phyloP scores from a whole-genome alignment of 225 moss, liverwort and hornwort species.

The Physcomitrellopsis africana region DNA sequence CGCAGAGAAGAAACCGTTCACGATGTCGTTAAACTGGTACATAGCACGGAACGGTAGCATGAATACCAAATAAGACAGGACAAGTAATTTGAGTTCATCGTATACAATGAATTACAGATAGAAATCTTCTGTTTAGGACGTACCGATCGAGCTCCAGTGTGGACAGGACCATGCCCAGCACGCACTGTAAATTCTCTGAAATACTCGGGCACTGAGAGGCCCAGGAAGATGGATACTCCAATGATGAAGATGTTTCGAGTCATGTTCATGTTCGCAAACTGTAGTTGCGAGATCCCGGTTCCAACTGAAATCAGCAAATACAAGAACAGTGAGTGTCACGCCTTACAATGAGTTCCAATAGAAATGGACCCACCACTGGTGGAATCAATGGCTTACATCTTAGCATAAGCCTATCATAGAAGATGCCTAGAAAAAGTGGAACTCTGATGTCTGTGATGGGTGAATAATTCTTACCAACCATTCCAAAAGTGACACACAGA shows the following conservation, averaged over 20 bases:
- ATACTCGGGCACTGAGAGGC: constrained; percentile 84
- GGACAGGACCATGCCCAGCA: constrained; percentile 75
- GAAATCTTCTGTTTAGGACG: not conserved
- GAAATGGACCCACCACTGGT: not conserved
- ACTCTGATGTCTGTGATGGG: too few relatives aligned
- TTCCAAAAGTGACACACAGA: constrained; percentile 71
- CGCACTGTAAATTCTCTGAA: constrained; percentile 69
- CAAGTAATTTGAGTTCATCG: too few relatives aligned
- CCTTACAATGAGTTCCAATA: too few relatives aligned
- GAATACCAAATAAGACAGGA: not conserved
- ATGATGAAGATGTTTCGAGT: constrained; percentile 89
- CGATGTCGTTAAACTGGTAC: constrained; percentile 79
- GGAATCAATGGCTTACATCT: too few relatives aligned
- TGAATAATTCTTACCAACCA: constrained; percentile 52
- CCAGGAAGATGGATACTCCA: constrained; percentile 85
- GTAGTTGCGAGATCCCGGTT: constrained; percentile 75
- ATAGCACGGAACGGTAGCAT: not conserved
- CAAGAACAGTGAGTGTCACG: not conserved
- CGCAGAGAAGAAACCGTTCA: constrained; percentile 81
- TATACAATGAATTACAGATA: too few relatives aligned
- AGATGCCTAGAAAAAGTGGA: too few relatives aligned
- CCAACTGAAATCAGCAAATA: constrained; percentile 42
- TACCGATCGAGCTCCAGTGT: constrained; percentile 69
- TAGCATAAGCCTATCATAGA: not conserved
- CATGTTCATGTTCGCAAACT: constrained; percentile 93